These are phyloP conservation scores for Telfairia occidentalis DNA, from an alignment of 331 rosid genomes.

Conservation along the genomic window DNA sequence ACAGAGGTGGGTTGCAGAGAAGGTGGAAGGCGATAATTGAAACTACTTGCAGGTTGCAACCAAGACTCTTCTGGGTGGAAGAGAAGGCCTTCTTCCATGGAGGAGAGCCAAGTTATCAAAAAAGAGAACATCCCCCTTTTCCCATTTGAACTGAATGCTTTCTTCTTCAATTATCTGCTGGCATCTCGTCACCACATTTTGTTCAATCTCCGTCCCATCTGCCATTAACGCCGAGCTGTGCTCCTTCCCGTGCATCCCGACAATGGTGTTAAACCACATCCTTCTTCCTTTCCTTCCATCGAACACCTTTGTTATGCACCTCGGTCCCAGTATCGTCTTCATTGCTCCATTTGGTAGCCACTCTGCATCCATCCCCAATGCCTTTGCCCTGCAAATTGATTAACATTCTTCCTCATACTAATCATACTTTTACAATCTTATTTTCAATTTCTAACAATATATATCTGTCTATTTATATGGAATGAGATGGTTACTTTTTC, in stretches of 20 bases:
- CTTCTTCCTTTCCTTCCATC: slow-evolving; percentile 70
- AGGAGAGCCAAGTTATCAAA: slow-evolving; percentile 70
- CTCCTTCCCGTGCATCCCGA: slow-evolving; percentile 85
- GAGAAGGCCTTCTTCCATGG: slow-evolving; percentile 86
- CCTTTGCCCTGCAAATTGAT: slow-evolving; percentile 34
- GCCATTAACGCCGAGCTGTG: slow-evolving; percentile 65
- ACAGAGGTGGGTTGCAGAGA: not conserved
- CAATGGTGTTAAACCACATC: slow-evolving; percentile 78
- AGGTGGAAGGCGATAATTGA: not conserved
- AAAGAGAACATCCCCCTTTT: slow-evolving; percentile 77
- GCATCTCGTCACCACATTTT: slow-evolving; percentile 54
- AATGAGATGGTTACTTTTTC: slow-evolving; percentile 31
- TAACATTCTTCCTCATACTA: not conserved
- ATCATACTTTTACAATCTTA: too few relatives aligned
- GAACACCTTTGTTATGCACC: slow-evolving; percentile 52
- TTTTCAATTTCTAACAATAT: too few relatives aligned
- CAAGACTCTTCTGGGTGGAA: slow-evolving; percentile 66
- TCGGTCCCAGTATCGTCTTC: slow-evolving; percentile 47
- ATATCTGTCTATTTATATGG: too few relatives aligned
- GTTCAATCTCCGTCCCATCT: slow-evolving; percentile 54
- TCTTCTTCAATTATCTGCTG: slow-evolving; percentile 80
- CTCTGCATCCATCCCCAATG: slow-evolving; percentile 66
- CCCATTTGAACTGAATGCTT: slow-evolving; percentile 77
- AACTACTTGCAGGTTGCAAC: slow-evolving; percentile 64
- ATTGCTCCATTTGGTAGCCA: slow-evolving; percentile 54